Evolutionary conservation across 2,329 filamentous ascomycete species (phyloP).

Genomic region (Peltaster fructicola): DNA sequence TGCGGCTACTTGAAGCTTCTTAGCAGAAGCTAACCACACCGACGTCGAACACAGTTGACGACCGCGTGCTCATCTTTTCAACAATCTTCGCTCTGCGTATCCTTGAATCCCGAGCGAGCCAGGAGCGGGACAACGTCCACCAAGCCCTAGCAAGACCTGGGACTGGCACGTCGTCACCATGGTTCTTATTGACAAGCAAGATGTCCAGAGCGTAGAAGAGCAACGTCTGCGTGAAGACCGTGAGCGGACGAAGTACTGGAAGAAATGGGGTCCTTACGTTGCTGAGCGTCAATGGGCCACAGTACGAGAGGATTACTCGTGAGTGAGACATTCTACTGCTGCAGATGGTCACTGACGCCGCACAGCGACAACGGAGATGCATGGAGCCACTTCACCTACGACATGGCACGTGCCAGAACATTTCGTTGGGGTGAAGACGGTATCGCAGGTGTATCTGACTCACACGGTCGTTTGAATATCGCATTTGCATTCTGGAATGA

Average conservation of each 20-base stretch:
- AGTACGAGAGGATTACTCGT: conserved; percentile 57
- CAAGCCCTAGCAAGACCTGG: too few species aligned
- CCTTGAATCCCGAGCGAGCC: too few species aligned
- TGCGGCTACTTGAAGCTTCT: too few species aligned
- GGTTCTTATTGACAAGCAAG: conserved; percentile 78
- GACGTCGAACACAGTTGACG: too few species aligned
- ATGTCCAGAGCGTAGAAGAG: conserved; percentile 80
- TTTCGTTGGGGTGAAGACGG: conserved; percentile 96
- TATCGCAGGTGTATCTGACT: conserved; percentile 89
- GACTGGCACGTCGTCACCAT: conserved; percentile 37
- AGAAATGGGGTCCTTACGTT: conserved; percentile 92
- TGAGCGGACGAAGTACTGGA: conserved; percentile 80
- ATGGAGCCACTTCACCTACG: conserved; percentile 93
- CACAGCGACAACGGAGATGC: conserved; percentile 70
- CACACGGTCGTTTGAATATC: conserved; percentile 79
- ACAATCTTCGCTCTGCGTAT: too few species aligned
- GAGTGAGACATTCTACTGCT: too few species aligned
- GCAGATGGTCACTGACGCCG: conserved; percentile 8
- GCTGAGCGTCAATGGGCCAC: conserved; percentile 93
- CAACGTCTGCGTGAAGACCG: conserved; percentile 74
- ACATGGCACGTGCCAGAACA: conserved; percentile 71
- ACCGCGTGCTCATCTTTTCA: too few species aligned
- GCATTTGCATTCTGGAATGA: conserved; percentile 97
- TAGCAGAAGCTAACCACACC: too few species aligned
- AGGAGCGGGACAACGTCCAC: too few species aligned